A percentile compares a stretch with the other conserved stretches of the same genome.
Conservation (phyloP, 2,329 filamentous ascomycete species). For the Colletotrichum somersetense region DNA sequence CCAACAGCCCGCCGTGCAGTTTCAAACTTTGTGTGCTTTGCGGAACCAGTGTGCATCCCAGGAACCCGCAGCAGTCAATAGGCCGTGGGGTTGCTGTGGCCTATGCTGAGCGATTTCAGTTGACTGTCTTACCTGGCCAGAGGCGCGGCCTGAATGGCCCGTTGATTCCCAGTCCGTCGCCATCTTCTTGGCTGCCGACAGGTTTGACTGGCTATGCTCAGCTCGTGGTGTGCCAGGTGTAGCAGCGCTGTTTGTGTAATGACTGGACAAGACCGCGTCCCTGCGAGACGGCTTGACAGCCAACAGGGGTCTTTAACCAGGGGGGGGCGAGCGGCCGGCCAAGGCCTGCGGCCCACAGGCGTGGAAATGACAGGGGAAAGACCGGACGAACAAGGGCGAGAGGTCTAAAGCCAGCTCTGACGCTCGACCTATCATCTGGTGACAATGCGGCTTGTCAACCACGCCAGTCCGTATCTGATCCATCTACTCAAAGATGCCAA, state of each 20-base stretch:
- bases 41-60: constrained; percentile 12
- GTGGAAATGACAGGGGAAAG: constrained; percentile 34
- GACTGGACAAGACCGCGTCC: constrained; percentile 11
- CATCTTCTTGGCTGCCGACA: constrained; percentile 25
- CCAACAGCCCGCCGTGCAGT: background rate
- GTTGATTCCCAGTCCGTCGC: constrained; percentile 35
- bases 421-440: constrained; percentile 17
- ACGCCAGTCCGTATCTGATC: background rate
- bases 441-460: constrained; percentile 3
- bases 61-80: constrained; percentile 16
- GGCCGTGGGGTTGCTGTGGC: constrained; percentile 12
- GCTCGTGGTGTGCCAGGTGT: background rate
- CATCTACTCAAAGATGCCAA: constrained; percentile 17
- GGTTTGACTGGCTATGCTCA: constrained; percentile 19
- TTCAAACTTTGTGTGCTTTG: background rate
- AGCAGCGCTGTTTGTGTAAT: background rate
- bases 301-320: constrained; percentile 4
- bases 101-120: constrained; percentile 29
- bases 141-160: constrained; percentile 35
- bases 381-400: constrained; percentile 35
- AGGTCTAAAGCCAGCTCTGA: background rate
- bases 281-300: constrained; percentile 22
- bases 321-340: constrained; percentile 12
- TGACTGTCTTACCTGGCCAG: constrained; percentile 23
- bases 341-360: constrained; percentile 5